phyloP scores from a whole-genome alignment of 2,329 filamentous ascomycete genomes.

The Helicocarpus griseus region DNA sequence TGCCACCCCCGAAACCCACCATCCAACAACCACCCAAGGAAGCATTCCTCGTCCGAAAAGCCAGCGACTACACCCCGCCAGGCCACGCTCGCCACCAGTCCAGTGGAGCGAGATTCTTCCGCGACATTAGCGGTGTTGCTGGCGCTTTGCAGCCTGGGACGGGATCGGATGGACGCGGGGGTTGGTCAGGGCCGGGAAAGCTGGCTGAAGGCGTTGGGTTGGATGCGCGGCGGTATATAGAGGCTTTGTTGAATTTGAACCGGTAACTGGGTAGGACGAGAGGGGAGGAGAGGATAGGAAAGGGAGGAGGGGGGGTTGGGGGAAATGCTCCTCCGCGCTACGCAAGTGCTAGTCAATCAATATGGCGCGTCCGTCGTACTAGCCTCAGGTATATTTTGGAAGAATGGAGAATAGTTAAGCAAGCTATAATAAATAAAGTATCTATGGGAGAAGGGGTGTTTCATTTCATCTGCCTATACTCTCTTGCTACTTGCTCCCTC shows the following conservation, averaged over 20 bases:
- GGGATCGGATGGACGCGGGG: constrained; percentile 19
- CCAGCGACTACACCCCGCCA: constrained; percentile 30
- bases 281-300: no score
- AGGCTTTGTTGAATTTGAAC: constrained; percentile 36
- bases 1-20: neutral
- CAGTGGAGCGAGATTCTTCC: constrained; percentile 26
- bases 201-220: constrained; percentile 37
- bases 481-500: no score
- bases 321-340: no score
- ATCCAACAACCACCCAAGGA: constrained; percentile 21
- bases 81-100: constrained; percentile 25
- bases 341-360: no score
- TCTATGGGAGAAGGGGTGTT: no score
- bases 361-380: no score
- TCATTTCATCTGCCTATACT: no score
- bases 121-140: constrained; percentile 30
- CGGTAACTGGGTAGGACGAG: no score
- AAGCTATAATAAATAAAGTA: no score
- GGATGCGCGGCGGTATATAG: constrained; percentile 39
- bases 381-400: no score
- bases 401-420: no score
- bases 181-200: constrained; percentile 21
- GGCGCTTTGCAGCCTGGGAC: constrained; percentile 17
- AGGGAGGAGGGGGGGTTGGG: no score
- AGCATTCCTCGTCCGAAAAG: constrained; percentile 38